phyloP scores from a whole-genome alignment of 75 land plant species.

The Pseudotsuga menziesii region DNA sequence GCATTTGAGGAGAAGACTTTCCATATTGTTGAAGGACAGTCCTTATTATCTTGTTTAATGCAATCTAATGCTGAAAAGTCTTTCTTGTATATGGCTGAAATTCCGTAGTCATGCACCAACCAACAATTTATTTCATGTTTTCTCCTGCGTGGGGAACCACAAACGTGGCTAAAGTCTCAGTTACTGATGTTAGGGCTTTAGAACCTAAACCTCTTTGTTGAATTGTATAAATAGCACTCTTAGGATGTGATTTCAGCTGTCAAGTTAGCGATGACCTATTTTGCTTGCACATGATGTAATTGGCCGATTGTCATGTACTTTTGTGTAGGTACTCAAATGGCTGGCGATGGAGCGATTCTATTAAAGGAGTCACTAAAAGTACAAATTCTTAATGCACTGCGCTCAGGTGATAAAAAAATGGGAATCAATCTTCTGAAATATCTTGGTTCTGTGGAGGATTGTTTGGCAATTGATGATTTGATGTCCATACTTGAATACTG shows the following conservation, averaged over 20 bases:
- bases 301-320: background rate
- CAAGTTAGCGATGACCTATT: background rate
- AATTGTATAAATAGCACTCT: background rate
- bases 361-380: background rate
- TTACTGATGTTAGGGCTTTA: background rate
- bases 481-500: slow-evolving; percentile 3
- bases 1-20: no score
- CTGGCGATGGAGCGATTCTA: background rate
- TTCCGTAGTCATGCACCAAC: no score
- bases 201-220: background rate
- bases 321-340: background rate
- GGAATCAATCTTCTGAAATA: background rate
- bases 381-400: slow-evolving; percentile 5
- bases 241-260: background rate
- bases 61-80: no score
- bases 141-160: background rate
- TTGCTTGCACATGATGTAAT: background rate
- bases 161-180: background rate
- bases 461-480: background rate
- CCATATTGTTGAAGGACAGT: no score
- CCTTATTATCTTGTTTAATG: no score
- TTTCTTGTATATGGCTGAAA: no score
- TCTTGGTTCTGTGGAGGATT: background rate
- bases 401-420: slow-evolving; percentile 1
- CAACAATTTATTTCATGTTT: background rate